Percentiles rank a stretch among this genome's conserved stretches.
Evolutionary conservation across 2,329 filamentous ascomycete genomes (phyloP).

Genomic region (Arthrobotrys sinensis): DNA sequence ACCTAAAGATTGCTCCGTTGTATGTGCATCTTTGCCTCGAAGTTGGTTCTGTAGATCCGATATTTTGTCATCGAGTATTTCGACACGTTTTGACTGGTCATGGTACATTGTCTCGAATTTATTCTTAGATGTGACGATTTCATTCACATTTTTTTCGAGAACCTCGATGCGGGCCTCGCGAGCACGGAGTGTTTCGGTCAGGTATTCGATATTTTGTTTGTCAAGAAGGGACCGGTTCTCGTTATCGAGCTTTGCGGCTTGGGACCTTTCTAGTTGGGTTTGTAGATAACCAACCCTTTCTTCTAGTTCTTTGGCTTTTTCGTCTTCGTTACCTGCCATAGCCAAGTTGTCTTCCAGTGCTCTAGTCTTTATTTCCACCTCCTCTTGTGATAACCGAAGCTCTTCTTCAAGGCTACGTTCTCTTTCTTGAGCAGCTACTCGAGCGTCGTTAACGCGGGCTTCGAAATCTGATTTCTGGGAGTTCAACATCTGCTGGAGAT

Average conservation of each 20-base stretch:
- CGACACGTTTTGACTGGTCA: slow-evolving; percentile 17
- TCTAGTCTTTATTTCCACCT: slow-evolving; percentile 4
- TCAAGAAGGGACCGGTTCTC: slow-evolving; percentile 15
- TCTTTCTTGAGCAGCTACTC: neutral
- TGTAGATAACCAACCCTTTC: slow-evolving; percentile 39
- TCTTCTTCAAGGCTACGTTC: slow-evolving; percentile 32
- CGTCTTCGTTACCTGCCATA: slow-evolving; percentile 15
- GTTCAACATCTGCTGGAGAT: slow-evolving; percentile 5
- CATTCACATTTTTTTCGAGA: slow-evolving; percentile 21
- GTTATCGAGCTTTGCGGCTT: neutral
- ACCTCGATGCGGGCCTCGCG: slow-evolving; percentile 17
- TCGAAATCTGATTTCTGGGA: slow-evolving; percentile 34
- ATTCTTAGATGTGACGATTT: slow-evolving; percentile 7
- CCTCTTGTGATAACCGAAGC: slow-evolving; percentile 15
- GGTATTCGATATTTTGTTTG: slow-evolving; percentile 18
- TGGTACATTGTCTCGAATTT: neutral
- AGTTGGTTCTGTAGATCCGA: slow-evolving; percentile 63
- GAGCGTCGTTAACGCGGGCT: slow-evolving; percentile 8
- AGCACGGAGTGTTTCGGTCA: slow-evolving; percentile 21
- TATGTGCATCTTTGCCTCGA: slow-evolving; percentile 62
- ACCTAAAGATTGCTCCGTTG: slow-evolving; percentile 35
- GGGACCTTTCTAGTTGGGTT: slow-evolving; percentile 20
- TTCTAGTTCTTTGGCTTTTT: slow-evolving; percentile 20
- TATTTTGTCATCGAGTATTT: slow-evolving; percentile 53
- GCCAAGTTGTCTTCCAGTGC: slow-evolving; percentile 31